Evolutionary conservation across 129 eudicot genomes (phyloP), one percentile per base, ranked within the genome.

Genomic region (Erigeron canadensis): DNA sequence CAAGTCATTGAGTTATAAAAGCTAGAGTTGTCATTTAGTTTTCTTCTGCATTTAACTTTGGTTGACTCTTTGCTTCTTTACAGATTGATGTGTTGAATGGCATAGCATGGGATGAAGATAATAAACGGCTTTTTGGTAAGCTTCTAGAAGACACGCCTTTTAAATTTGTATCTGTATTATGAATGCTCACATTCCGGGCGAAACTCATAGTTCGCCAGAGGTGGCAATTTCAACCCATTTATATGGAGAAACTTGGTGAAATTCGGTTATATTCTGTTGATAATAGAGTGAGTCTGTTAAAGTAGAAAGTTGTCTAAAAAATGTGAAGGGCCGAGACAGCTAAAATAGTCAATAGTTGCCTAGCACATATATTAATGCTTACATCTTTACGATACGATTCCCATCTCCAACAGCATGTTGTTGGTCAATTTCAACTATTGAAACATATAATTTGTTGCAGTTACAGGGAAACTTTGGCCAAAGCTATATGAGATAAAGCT

Each of bases 381-480:
- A 28, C 34, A 28, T 28, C 34, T 28, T 28, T 28, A 28, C 34
- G 34, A 28, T 28, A 28, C 51, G 51, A 10, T 5, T 45, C 51
- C 13, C 12, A 13, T 16, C 19, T 16, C 7, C n/a, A 8, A 60
- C 67, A 38, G 13, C 15, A 38, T 39, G 15, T 62, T 12, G 0
- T 34, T 17, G 39, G 1, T 6, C n/a, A 12, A 45, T 39, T 4
- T 70, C 28, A 16, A 43, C 22, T 19, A 13, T 41, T 65, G 37
- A 41, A 54, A 48, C 63, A 41, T 51, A 55, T 60, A 5, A 58
- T 69, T 38, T 71, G 42, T 63, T 86, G 63, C 93, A 94, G 98
- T 94, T 81, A 94, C 98, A 0, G 98, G 98, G 62, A 94, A 94
- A 80, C 81, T 85, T 6, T 94, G 98, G 98, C 98, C 98, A 39